These are phyloP conservation scores for Adansonia grandidieri DNA, from an alignment of 441 rosid genomes.

Conservation along the genomic window DNA sequence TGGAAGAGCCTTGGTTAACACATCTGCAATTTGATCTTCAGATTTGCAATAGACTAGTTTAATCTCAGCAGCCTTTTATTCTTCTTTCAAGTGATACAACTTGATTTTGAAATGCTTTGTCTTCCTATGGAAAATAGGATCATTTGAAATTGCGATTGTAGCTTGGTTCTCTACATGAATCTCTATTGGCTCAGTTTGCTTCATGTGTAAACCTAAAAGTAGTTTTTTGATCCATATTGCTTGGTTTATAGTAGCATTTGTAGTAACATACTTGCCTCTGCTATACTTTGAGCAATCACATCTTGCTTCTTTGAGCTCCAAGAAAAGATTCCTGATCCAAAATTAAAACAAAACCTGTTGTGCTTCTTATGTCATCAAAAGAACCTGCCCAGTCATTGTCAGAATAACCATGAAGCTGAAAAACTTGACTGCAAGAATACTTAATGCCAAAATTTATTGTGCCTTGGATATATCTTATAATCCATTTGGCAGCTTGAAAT, in stretches of 20 bases:
- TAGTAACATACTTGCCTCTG: background rate
- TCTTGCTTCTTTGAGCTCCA: background rate
- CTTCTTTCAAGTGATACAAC: background rate
- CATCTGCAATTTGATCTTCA: too few relatives aligned
- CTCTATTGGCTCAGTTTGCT: background rate
- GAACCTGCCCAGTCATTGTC: too few relatives aligned
- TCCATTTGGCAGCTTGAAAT: too few relatives aligned
- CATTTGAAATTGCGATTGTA: background rate
- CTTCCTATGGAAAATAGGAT: background rate
- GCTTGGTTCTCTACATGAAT: background rate
- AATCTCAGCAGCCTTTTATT: background rate
- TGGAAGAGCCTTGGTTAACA: too few relatives aligned
- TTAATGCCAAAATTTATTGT: too few relatives aligned
- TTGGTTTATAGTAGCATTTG: background rate
- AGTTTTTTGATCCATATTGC: background rate
- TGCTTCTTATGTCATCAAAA: too few relatives aligned
- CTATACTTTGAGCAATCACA: background rate
- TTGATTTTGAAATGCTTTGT: background rate
- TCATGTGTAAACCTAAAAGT: background rate
- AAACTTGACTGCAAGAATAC: too few relatives aligned
- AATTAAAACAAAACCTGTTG: too few relatives aligned
- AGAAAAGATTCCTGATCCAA: too few relatives aligned
- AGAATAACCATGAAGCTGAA: too few relatives aligned
- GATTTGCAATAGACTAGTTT: background rate
- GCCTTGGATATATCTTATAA: too few relatives aligned